These are phyloP conservation scores for Chlorociboria aeruginascens DNA, from an alignment of 495 filamentous ascomycete species.

Conservation along the genomic window DNA sequence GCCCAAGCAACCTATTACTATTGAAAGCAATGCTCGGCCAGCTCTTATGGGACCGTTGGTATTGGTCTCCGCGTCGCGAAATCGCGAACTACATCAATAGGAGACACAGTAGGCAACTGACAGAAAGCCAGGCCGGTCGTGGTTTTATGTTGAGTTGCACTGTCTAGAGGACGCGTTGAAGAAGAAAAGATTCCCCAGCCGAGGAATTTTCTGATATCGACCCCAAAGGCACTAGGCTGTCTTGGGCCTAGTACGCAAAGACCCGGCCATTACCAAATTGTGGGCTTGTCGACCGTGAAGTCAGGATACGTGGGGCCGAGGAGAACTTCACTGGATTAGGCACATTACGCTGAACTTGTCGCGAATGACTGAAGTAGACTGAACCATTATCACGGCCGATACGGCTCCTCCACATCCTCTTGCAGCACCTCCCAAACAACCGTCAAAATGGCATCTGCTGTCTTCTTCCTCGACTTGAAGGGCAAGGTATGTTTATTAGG, in stretches of 20 bases:
- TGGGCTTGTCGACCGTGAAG: constrained; percentile 1
- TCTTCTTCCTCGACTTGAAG: constrained; percentile 99
- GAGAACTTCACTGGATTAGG: neutral
- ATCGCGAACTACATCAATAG: constrained; percentile 68
- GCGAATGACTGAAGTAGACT: constrained; percentile 8
- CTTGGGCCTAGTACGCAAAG: neutral
- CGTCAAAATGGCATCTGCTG: constrained; percentile 77
- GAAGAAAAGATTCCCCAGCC: constrained; percentile 27
- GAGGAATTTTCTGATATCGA: constrained; percentile 13
- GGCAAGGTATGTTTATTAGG: constrained; percentile 61
- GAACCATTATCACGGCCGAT: constrained; percentile 2
- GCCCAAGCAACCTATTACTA: constrained; percentile 56
- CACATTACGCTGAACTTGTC: neutral
- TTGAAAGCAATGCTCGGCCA: constrained; percentile 54
- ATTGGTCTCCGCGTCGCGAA: constrained; percentile 70
- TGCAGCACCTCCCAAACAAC: neutral
- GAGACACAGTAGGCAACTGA: constrained; percentile 40
- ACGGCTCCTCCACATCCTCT: neutral
- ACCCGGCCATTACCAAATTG: constrained; percentile 1
- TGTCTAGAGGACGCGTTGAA: constrained; percentile 75
- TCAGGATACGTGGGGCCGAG: constrained; percentile 10
- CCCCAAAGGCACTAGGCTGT: neutral
- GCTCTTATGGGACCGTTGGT: constrained; percentile 73
- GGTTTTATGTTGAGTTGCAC: constrained; percentile 63
- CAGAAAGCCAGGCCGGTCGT: constrained; percentile 58